Evolutionary conservation across 1,284 basidiomycete genomes (phyloP), one percentile per base, ranked within the genome.

Genomic region (Trichosporon asahii): DNA sequence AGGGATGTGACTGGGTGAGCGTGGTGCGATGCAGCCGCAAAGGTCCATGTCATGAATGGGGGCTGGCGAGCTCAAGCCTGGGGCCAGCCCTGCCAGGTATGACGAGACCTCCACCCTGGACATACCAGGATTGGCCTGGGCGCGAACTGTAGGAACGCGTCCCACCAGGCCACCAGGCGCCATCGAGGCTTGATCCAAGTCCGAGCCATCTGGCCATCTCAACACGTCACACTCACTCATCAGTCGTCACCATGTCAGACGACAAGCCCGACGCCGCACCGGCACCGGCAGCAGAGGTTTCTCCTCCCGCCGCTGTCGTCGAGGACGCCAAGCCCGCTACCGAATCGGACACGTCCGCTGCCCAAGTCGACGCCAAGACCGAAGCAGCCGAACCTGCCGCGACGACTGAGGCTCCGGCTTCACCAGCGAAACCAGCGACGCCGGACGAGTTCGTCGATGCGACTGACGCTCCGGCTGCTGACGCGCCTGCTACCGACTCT

Each of bases 361-460:
- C n/a, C 31, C n/a, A n/a, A n/a, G 31, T 35, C 40, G 40, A 44
- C 40, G 40, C 40, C 40, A 44, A 44, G 15, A 15, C 40, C 40
- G 40, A 44, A n/a, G n/a, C 40, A n/a, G 1, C 6, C 40, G 18
- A 44, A 12, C 18, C 23, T 12, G 40, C 15, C 14, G 12, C 6
- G 35, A 33, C 3, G 31, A 37, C 35, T 3, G 35, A 37, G 35
- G 35, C 35, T 33, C 31, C 31, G 31, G 31, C 11, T 33, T 33
- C 31, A 6, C 31, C 31, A 33, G 11, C 31, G 31, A 33, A 33
- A 12, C 35, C 35, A 11, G 35, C 57, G 14, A 21, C 31, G 21
- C 35, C 44, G 35, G 33, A 44, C 23, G 35, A 37, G 35, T 37
- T 37, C 35, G 37, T 25, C 68, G 63, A 57, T 49, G 64, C 68